Conservation (phyloP, 441 rosid species). For the Rhodomyrtus psidioides region DNA sequence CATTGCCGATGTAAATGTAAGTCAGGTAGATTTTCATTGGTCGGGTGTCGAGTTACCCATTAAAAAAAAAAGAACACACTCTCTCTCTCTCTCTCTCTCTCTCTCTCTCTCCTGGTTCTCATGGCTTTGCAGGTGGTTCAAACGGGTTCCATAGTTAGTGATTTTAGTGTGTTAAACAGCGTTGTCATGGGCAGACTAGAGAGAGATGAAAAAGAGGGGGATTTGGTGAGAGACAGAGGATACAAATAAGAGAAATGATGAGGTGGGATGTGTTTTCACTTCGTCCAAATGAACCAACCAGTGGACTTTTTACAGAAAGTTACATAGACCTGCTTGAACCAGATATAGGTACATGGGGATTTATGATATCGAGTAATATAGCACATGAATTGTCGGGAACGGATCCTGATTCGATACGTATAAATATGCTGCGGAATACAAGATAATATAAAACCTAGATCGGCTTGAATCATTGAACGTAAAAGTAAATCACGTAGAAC, state of each 20-base stretch:
- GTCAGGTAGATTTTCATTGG: neutral
- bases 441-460: too few relatives aligned
- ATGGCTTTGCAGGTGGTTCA: neutral
- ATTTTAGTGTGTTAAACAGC: neutral
- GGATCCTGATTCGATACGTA: too few relatives aligned
- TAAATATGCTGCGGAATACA: too few relatives aligned
- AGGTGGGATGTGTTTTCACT: neutral
- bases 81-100: too few relatives aligned
- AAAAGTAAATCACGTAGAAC: too few relatives aligned
- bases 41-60: neutral
- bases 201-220: neutral
- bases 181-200: neutral
- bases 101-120: too few relatives aligned
- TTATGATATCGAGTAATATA: neutral
- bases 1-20: neutral
- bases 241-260: neutral
- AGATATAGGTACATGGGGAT: neutral
- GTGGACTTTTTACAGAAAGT: neutral
- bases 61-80: too few relatives aligned
- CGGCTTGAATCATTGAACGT: too few relatives aligned
- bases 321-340: neutral
- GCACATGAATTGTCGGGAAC: neutral
- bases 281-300: neutral
- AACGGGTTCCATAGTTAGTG: neutral
- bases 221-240: accelerated